Evolutionary conservation across 139 green algal genomes (phyloP).

Genomic region (Chloropicon primus): DNA sequence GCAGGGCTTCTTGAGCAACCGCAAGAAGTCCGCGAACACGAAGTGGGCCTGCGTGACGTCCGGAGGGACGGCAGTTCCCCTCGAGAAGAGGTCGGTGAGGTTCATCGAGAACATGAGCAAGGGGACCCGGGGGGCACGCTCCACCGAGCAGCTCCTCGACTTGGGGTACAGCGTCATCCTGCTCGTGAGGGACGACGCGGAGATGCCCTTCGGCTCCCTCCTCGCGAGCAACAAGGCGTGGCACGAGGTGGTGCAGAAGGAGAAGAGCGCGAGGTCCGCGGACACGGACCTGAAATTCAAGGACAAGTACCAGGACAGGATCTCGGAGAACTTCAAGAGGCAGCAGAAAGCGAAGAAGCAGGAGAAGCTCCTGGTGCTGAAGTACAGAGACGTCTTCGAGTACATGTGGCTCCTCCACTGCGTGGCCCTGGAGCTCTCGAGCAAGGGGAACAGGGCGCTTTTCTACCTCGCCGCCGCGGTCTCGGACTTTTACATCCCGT

Average conservation of each 20-base stretch:
- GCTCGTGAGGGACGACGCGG: neutral
- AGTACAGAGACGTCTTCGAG: neutral
- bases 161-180: neutral
- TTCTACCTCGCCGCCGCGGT: slow-evolving; percentile 97
- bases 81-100: slow-evolving; percentile 84
- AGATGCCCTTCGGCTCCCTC: neutral
- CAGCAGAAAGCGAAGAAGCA: neutral
- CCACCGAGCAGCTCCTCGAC: neutral
- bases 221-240: neutral
- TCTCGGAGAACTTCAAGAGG: neutral
- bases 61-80: slow-evolving; percentile 87
- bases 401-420: neutral
- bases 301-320: neutral
- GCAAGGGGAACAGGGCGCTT: slow-evolving; percentile 34
- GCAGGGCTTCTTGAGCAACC: too few relatives aligned
- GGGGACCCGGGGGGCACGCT: neutral
- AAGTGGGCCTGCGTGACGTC: slow-evolving; percentile 50
- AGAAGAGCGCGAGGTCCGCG: neutral
- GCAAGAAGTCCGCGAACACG: too few relatives aligned
- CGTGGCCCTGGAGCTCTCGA: neutral
- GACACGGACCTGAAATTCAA: neutral
- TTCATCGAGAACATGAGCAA: slow-evolving; percentile 96
- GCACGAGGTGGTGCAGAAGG: neutral
- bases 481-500: slow-evolving; percentile 94
- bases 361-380: neutral